Conservation (phyloP, 345 rosid species). For the Pistacia vera region DNA sequence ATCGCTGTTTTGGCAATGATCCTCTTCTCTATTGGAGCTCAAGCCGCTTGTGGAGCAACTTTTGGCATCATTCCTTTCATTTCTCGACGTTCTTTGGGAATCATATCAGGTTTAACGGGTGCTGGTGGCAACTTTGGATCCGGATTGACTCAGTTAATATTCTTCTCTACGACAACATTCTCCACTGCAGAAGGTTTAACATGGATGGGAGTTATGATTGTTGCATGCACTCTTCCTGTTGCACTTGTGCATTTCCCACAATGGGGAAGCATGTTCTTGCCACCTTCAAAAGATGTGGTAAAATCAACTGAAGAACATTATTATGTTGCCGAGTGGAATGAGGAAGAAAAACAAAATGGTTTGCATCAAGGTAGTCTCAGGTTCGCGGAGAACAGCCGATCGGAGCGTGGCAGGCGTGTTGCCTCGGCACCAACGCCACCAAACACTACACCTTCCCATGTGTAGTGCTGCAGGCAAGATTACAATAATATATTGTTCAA, state of each 20-base stretch:
- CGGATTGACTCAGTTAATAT: constrained; percentile 69
- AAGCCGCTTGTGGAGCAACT: constrained; percentile 88
- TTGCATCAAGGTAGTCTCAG: constrained; percentile 63
- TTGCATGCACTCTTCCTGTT: constrained; percentile 63
- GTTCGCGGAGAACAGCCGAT: constrained; percentile 73
- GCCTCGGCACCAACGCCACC: constrained; percentile 53
- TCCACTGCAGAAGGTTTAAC: constrained; percentile 62
- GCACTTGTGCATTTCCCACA: constrained; percentile 73
- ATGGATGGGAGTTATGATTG: constrained; percentile 73
- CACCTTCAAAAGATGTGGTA: constrained; percentile 42
- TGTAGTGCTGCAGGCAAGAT: constrained; percentile 19
- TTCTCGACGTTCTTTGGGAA: constrained; percentile 70
- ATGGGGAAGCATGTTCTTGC: constrained; percentile 78
- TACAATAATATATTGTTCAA: no score
- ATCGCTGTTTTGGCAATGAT: constrained; percentile 69
- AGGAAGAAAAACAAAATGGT: constrained; percentile 64
- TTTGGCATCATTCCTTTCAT: constrained; percentile 80
- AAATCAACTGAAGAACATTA: constrained; percentile 61
- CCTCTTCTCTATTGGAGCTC: constrained; percentile 73
- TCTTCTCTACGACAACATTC: constrained; percentile 57
- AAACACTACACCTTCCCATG: constrained; percentile 44
- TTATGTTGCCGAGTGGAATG: constrained; percentile 63
- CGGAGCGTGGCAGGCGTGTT: constrained; percentile 63
- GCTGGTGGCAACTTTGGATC: constrained; percentile 87
- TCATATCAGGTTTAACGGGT: constrained; percentile 75